Evolutionary conservation across 495 filamentous ascomycete species (phyloP).

Genomic region (Cladorrhinum samala): DNA sequence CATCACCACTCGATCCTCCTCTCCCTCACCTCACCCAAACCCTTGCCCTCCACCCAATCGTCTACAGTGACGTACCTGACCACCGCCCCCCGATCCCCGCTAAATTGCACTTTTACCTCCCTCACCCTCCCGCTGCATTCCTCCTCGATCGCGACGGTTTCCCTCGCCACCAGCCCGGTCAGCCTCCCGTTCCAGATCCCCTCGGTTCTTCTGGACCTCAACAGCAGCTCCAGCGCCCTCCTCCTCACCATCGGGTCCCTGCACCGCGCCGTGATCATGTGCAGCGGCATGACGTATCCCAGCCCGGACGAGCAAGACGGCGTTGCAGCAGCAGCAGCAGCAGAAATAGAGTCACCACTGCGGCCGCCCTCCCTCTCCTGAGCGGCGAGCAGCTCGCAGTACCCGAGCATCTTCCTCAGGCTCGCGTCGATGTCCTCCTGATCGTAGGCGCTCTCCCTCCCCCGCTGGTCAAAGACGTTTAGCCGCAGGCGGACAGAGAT

Average conservation of each 20-base stretch:
- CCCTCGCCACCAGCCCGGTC: background rate
- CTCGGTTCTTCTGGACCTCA: background rate
- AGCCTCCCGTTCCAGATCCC: conserved; percentile 13
- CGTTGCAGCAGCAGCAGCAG: no score
- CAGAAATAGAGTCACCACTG: no score
- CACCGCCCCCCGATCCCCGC: conserved; percentile 6
- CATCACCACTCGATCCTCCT: background rate
- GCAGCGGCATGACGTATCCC: conserved; percentile 15
- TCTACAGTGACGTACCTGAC: conserved; percentile 8
- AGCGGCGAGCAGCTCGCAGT: conserved; percentile 3
- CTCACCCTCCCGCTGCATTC: background rate
- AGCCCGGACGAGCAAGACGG: conserved; percentile 11
- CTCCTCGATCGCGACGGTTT: conserved; percentile 10
- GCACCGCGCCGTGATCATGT: conserved; percentile 17
- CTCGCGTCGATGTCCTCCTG: background rate
- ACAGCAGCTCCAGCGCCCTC: conserved; percentile 7
- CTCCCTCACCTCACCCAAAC: background rate
- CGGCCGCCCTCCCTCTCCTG: background rate
- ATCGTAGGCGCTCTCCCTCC: conserved; percentile 13
- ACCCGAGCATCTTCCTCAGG: conserved; percentile 10
- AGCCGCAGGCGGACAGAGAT: conserved; percentile 8
- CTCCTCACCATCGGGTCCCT: conserved; percentile 6
- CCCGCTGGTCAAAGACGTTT: conserved; percentile 10
- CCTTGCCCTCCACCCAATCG: conserved; percentile 1
- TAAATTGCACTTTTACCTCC: conserved; percentile 15